These are phyloP conservation scores for Ballota nigra DNA, from an alignment of 257 asterid species.

Conservation along the genomic window DNA sequence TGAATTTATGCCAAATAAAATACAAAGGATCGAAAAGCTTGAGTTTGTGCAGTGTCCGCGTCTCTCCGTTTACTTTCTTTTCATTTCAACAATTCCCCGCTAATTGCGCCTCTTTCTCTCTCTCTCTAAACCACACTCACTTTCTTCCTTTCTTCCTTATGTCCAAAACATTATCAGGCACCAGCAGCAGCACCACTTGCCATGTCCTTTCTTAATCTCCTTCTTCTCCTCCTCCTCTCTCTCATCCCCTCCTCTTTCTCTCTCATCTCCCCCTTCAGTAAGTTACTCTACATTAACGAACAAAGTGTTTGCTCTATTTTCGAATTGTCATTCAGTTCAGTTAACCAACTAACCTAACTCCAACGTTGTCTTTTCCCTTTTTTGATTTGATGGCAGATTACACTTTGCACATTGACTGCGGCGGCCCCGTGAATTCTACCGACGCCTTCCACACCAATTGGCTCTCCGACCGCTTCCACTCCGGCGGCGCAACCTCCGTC, in stretches of 20 bases:
- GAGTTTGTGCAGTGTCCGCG: background rate
- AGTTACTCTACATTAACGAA: conserved; percentile 3
- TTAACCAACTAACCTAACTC: background rate
- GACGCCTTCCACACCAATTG: conserved; percentile 69
- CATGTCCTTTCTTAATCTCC: conserved; percentile 28
- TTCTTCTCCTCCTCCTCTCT: conserved; percentile 27
- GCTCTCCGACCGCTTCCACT: conserved; percentile 81
- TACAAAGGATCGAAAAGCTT: too few species aligned
- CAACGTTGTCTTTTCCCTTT: background rate
- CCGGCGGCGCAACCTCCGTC: conserved; percentile 71
- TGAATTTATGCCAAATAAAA: too few species aligned
- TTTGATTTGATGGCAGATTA: conserved; percentile 22
- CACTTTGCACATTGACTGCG: conserved; percentile 70
- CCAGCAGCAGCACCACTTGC: conserved; percentile 11
- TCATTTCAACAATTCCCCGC: conserved; percentile 21
- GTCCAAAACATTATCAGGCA: conserved; percentile 32
- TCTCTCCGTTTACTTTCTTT: conserved; percentile 21
- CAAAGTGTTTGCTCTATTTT: too few species aligned
- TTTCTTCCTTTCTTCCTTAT: conserved; percentile 17
- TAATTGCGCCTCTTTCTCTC: conserved; percentile 31
- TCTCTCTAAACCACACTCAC: conserved; percentile 4
- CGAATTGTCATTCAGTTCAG: too few species aligned
- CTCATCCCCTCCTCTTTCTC: conserved; percentile 26
- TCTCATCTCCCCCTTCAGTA: conserved; percentile 34
- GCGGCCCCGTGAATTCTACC: conserved; percentile 58